Base-by-base conservation (phyloP, 495 filamentous ascomycete species). In the Penicillium angulare region DNA sequence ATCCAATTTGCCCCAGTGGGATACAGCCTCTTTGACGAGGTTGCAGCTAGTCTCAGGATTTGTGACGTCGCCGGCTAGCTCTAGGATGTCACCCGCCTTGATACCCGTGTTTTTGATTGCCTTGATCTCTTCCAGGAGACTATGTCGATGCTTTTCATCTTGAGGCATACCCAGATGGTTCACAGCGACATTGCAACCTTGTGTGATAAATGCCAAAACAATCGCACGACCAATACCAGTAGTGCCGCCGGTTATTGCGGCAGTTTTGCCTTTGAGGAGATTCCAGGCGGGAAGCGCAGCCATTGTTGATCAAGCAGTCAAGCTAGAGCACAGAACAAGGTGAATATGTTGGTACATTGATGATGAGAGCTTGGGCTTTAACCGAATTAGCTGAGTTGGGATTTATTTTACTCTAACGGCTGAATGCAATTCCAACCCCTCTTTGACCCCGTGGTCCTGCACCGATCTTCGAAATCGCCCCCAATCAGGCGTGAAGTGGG, bases 221-320 rank as follows among this genome's bases (percentile, higher is more conserved):
- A 88, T 88, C 47, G 86, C 85, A 18, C 85, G 81, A 32, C 86
- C 86, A 52, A 89, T 88, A 39, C 86, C 86, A 0, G 85, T 85
- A 1, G 82, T 83, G 47, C 81, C 83, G 46, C 86, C 86, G 0
- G 86, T 88, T 50, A 89, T 81, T 56, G 85, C 82, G 52, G 83
- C 84, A 5, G 79, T 81, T 56, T 87, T 88, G 64, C 75, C 75
- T 47, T 66, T 63, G 32, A 89, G 77, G 43, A 66, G 42, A 32
- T 55, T 55, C 59, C 51, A 58, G 17, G 59, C 59, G 12, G 59
- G 59, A 3, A 62, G 42, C 27, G 52, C 47, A 36, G 50, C 55
- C 55, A 53, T 57, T 41, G 31, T 46, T 5, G 41, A 43, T 20
- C 22, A 17, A 49, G 32, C 9, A 35, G 8, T 5, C 13, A 18